Evolutionary conservation across 1,139 yeast species (phyloP).

Genomic region (Spathaspora jeffriesii): DNA sequence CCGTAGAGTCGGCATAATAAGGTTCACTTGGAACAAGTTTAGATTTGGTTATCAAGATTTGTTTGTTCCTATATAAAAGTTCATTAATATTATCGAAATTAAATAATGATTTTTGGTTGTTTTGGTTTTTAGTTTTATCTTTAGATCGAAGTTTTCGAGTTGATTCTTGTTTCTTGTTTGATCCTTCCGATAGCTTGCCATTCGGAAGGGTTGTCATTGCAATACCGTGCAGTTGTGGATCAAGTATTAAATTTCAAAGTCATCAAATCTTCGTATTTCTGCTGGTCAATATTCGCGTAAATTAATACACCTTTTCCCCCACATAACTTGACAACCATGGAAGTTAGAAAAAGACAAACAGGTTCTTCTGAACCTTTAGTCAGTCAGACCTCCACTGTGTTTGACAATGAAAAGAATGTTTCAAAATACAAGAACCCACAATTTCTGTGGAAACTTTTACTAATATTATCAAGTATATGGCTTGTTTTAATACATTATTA

Average conservation of each 20-base stretch:
- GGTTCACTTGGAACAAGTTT: slow-evolving; percentile 10
- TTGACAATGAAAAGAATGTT: too few relatives aligned
- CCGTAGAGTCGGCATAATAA: slow-evolving; percentile 12
- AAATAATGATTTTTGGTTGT: slow-evolving; percentile 19
- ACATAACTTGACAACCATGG: neutral
- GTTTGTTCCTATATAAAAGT: slow-evolving; percentile 22
- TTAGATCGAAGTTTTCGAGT: slow-evolving; percentile 23
- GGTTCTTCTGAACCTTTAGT: too few relatives aligned
- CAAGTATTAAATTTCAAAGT: too few relatives aligned
- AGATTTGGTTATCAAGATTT: slow-evolving; percentile 15
- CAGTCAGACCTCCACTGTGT: too few relatives aligned
- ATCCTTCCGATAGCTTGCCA: neutral
- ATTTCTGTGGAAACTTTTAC: slow-evolving; percentile 7
- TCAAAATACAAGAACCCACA: neutral
- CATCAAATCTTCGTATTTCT: neutral
- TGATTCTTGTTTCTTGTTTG: slow-evolving; percentile 2
- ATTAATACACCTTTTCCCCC: neutral
- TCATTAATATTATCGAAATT: slow-evolving; percentile 33
- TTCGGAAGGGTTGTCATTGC: neutral
- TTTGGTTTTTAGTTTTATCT: slow-evolving; percentile 8
- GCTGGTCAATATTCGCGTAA: neutral
- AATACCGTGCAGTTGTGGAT: neutral
- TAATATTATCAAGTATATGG: slow-evolving; percentile 35
- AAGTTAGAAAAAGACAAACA: slow-evolving; percentile 4
- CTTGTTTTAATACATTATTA: slow-evolving; percentile 50